Evolutionary conservation across 352 stramenopile species (phyloP), one percentile per base, ranked within the genome.

Genomic region (Halophytophthora polymorphica): DNA sequence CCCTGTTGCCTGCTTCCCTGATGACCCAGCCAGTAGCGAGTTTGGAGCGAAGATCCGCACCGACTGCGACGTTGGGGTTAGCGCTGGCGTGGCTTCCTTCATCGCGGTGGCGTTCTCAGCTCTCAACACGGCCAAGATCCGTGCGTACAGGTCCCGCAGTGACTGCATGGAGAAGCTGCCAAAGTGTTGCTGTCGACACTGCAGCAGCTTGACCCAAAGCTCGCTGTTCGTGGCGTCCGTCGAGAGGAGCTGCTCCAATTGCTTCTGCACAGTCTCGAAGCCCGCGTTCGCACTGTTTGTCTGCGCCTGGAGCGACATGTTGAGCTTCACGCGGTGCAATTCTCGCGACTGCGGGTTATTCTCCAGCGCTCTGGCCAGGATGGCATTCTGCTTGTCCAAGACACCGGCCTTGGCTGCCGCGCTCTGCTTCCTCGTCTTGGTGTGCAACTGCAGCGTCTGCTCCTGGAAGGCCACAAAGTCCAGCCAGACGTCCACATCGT

Each of bases 401-500:
- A 90, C 56, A 50, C 56, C 73, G 40, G 39, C 42, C 50, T 56
- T 61, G 22, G 64, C 63, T 10, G 38, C 58, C 40, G 44, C 31
- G 10, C 7, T 46, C n/a, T 57, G 45, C 23, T 58, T 60, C 47
- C 68, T 69, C 3, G 29, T 61, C 33, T 62, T 71, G 10, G 31
- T 45, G 4, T 69, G 47, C 42, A 90, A 53, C 2, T 69, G 61
- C 11, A 71, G 57, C 21, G 66, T 73, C 19, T 90, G 52, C n/a
- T 83, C 71, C 57, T 94, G 83, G 37, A 91, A 89, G 1, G 64
- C 73, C n/a, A 90, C 73, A 23, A 89, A 71, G 41, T 90, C 67
- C 1, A 94, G 64, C 83, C 83, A 94, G 14, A 38, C 53, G 0
- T 69, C 53, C 14, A 86, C 52, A 23, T 80, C 54, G 3, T 66